Conservation (phyloP, 805 yeast genomes). For the Ogataea corticis region DNA sequence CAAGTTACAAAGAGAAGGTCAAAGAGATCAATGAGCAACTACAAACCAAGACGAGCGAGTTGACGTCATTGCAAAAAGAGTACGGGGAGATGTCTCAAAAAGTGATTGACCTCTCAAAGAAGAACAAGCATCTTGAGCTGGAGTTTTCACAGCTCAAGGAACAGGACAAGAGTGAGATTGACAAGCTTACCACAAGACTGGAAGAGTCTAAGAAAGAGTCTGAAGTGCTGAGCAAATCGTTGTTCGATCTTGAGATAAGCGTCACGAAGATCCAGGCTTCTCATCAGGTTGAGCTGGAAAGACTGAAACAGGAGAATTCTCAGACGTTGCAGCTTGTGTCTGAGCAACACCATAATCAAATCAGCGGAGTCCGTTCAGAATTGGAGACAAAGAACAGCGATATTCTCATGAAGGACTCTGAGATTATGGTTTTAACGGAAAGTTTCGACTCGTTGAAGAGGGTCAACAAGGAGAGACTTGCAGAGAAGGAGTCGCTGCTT, state of each 20-base stretch:
- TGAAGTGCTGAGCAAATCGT: slow-evolving; percentile 3
- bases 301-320: slow-evolving; percentile 1
- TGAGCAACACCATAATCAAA: slow-evolving; percentile 3
- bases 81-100: slow-evolving; percentile 12
- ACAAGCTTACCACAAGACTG: slow-evolving; percentile 5
- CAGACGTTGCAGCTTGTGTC: neutral
- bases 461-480: neutral
- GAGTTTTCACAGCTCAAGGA: slow-evolving; percentile 8
- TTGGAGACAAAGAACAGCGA: slow-evolving; percentile 2
- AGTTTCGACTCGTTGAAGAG: slow-evolving; percentile 6
- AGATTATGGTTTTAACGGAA: slow-evolving; percentile 9
- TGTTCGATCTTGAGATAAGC: slow-evolving; percentile 9
- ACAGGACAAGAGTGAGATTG: slow-evolving; percentile 6
- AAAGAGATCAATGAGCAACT: slow-evolving; percentile 22
- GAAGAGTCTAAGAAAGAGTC: slow-evolving; percentile 7
- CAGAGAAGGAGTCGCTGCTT: neutral
- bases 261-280: slow-evolving; percentile 2
- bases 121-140: slow-evolving; percentile 9
- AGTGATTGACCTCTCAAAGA: slow-evolving; percentile 6
- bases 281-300: slow-evolving; percentile 6
- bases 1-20: slow-evolving; percentile 35
- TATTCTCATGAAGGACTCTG: slow-evolving; percentile 8
- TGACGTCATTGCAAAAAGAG: slow-evolving; percentile 7
- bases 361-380: neutral
- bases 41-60: slow-evolving; percentile 11